Percentiles rank a stretch among this genome's conserved stretches.
Evolutionary conservation across 306 rosid genomes (phyloP).

Genomic region (Sphenostylis stenocarpa): DNA sequence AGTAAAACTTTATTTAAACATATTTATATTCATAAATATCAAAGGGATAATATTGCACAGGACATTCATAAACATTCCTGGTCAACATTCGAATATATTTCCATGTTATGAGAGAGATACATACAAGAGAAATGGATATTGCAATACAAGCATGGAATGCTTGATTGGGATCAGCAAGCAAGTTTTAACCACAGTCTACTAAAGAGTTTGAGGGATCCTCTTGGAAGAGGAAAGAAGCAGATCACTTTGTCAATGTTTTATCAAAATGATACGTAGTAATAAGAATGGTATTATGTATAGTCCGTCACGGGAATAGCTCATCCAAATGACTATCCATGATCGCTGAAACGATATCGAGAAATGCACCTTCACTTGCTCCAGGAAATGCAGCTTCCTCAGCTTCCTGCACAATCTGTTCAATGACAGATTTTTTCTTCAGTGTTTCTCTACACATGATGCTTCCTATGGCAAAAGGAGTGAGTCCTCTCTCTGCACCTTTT

Average conservation of each 20-base stretch:
- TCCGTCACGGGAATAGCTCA: slow-evolving; percentile 33
- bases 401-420: slow-evolving; percentile 59
- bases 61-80: slow-evolving; percentile 23
- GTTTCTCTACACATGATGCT: slow-evolving; percentile 66
- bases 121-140: background rate
- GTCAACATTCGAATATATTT: slow-evolving; percentile 21
- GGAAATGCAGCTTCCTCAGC: slow-evolving; percentile 52
- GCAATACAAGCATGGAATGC: slow-evolving; percentile 16
- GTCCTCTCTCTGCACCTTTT: slow-evolving; percentile 66
- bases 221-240: background rate
- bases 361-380: slow-evolving; percentile 50
- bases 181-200: slow-evolving; percentile 17
- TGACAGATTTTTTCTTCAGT: slow-evolving; percentile 49
- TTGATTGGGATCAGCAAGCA: slow-evolving; percentile 8
- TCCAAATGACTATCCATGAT: slow-evolving; percentile 55
- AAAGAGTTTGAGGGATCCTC: background rate
- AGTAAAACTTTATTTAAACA: slow-evolving; percentile 6
- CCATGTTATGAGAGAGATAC: slow-evolving; percentile 9
- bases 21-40: slow-evolving; percentile 19
- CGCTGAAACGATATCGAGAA: slow-evolving; percentile 51
- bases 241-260: slow-evolving; percentile 20
- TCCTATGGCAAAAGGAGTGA: slow-evolving; percentile 64
- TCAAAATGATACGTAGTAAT: background rate
- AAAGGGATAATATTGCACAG: slow-evolving; percentile 17
- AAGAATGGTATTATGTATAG: background rate